These are phyloP conservation scores for Simplicillium aogashimaense DNA, from an alignment of 2,329 filamentous ascomycete species.

Conservation along the genomic window DNA sequence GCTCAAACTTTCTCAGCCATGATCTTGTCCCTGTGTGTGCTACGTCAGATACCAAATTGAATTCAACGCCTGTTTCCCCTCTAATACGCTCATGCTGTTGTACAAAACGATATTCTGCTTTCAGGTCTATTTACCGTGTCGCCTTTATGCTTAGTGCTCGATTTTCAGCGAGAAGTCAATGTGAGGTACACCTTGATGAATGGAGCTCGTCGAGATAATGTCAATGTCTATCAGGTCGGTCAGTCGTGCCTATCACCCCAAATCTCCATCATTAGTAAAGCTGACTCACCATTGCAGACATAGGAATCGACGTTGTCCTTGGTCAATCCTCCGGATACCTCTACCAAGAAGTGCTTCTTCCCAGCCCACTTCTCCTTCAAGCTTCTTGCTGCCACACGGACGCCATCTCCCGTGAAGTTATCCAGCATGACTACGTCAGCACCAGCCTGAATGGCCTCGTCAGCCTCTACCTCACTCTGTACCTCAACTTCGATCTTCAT, in stretches of 20 bases:
- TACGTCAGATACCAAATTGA: too few relatives aligned
- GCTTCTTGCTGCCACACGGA: constrained; percentile 62
- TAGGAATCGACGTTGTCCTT: constrained; percentile 75
- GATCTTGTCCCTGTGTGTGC: too few relatives aligned
- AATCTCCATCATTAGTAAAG: neutral
- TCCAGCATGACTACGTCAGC: constrained; percentile 97
- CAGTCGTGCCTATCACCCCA: neutral
- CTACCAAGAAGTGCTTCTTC: constrained; percentile 66
- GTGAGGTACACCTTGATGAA: constrained; percentile 90
- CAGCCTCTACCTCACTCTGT: constrained; percentile 75
- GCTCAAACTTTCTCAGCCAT: too few relatives aligned
- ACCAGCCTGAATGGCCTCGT: constrained; percentile 82
- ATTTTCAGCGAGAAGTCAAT: constrained; percentile 97
- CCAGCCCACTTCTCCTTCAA: constrained; percentile 75
- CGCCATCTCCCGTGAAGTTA: constrained; percentile 77
- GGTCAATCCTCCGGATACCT: constrained; percentile 86
- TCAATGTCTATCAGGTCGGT: constrained; percentile 58
- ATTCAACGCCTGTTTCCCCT: too few relatives aligned
- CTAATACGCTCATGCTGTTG: neutral
- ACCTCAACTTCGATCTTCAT: constrained; percentile 97
- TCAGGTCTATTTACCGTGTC: constrained; percentile 2
- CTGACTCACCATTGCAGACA: constrained; percentile 56
- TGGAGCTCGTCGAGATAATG: constrained; percentile 90
- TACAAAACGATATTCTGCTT: neutral
- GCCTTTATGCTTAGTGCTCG: constrained; percentile 21